phyloP scores from a whole-genome alignment of 2,329 filamentous ascomycete genomes.

The Trichophyton mentagrophytes region DNA sequence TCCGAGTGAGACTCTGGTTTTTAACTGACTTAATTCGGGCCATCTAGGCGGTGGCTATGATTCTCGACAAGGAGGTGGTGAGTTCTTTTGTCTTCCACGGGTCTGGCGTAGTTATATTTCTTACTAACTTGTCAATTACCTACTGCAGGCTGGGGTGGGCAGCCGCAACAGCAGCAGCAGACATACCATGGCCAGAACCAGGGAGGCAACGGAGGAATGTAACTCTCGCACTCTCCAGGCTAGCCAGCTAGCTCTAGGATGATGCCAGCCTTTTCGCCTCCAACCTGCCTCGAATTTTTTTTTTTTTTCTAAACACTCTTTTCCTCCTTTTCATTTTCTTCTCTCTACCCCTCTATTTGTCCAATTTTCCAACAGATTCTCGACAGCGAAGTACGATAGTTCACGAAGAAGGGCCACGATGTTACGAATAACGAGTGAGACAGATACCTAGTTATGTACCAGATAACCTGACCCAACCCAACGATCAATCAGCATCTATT shows the following conservation, averaged over 20 bases:
- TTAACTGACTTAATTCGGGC: background rate
- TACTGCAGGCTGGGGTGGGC: conserved; percentile 9
- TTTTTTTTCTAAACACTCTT: background rate
- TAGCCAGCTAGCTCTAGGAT: background rate
- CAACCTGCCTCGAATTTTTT: background rate
- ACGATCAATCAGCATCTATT: conserved; percentile 1
- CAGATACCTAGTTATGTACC: background rate
- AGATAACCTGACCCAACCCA: background rate
- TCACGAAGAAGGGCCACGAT: background rate
- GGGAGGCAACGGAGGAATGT: conserved; percentile 6
- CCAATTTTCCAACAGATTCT: background rate
- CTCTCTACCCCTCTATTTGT: background rate
- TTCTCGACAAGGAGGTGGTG: conserved; percentile 20
- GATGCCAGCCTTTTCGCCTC: background rate
- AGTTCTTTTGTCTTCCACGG: conserved; percentile 8
- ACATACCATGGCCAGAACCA: conserved; percentile 8
- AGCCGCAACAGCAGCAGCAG: conserved; percentile 8
- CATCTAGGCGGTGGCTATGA: conserved; percentile 16
- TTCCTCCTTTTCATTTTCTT: background rate
- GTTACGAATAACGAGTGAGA: conserved; percentile 1
- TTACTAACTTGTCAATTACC: background rate
- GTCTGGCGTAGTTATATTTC: background rate
- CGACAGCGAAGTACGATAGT: conserved; percentile 1
- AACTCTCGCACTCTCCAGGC: background rate
- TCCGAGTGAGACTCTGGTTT: background rate